Base-by-base conservation (phyloP, 106 monocot species). In the Agapanthus africanus region DNA sequence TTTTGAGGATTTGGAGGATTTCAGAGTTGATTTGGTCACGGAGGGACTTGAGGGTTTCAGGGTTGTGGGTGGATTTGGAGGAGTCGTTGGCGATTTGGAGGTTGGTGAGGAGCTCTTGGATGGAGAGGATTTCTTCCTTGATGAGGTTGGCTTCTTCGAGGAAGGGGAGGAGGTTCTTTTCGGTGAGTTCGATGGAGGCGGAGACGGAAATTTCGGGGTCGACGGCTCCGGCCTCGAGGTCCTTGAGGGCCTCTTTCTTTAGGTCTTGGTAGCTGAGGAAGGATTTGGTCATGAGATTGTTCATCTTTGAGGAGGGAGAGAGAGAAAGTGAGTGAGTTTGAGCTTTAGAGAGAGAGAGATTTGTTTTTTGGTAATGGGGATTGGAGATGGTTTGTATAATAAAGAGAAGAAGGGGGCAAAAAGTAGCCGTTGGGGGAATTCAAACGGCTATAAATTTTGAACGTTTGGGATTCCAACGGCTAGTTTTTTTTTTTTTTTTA, bases 231-330 rank as follows among this genome's bases (percentile, higher is more conserved):
- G 42, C 27, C 38, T 68, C 73, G 3, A 68, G 1, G 42, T 85
- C 85, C 38, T 75, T 80, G 50, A 81, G 44, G 67, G 85, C 85
- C 27, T 74, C 77, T 61, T 85, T 85, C 74, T 85, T 85, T 41
- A 84, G 84, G 39, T 84, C 80, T 11, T 69, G 76, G 52, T 84
- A 80, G 73, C 77, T 73, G 64, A 71, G 61, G 84, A 84, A 84
- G 37, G 84, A 81, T 71, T 80, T 84, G 40, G 80, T 84, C 77
- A 84, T 84, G 18, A 84, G 80, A 44, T 78, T 74, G 71, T 81
- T 80, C 84, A 84, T 84, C 70, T 66, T 70, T 1, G 21, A 47
- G 42, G n/a, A n/a, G n/a, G n/a, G n/a, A n/a, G n/a, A n/a, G n/a
- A n/a, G n/a, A n/a, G n/a, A n/a, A n/a, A n/a, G n/a, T n/a, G n/a